Base-by-base conservation (phyloP, 2,329 filamentous ascomycete genomes). In the Apiospora rasikravindrae region DNA sequence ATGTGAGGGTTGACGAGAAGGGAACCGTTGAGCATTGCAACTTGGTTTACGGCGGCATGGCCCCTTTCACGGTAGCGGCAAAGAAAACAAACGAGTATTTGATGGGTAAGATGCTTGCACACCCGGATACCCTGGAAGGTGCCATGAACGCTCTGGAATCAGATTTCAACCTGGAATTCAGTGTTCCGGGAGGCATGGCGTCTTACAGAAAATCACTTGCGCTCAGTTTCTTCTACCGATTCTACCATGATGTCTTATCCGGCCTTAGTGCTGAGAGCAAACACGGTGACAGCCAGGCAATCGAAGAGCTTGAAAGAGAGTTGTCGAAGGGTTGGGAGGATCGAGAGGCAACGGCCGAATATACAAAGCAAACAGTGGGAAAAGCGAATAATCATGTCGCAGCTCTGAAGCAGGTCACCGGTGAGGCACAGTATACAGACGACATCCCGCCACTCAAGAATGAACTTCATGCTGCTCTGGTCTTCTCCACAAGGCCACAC, bases 141-240 rank as follows among this genome's bases (percentile, higher is more conserved):
- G 90, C 92, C 7, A 98, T 98, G 94, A 93, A 90, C 76, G 93
- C 94, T 0, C 85, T 99, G n/a, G 95, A 94, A 74, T 87, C 89
- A 69, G 96, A 98, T 79, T 99, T 99, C 78, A 90, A 97, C 80
- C 87, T 99, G 42, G 88, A 90, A 5, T 98, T 97, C 77, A 92
- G 95, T 70, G 96, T 99, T 0, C 96, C 96, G 0, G 96, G 96
- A 75, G 96, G 96, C 49, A 99, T 99, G 96, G 96, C 96, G 0
- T 97, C 95, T 0, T 99, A 98, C 80, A 88, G 96, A 40, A 97
- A 96, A 80, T 94, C 95, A 0, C 85, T 99, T 11, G 96, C 96
- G 0, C 86, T 98, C 70, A 92, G 95, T 2, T 97, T 99, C 87
- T 98, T 98, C 83, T 98, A 98, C 83, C 92, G 95, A 51, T 99